Evolutionary conservation across 371 early-diverging fungal species (phyloP).

Genomic region (Umbelopsis sp.): DNA sequence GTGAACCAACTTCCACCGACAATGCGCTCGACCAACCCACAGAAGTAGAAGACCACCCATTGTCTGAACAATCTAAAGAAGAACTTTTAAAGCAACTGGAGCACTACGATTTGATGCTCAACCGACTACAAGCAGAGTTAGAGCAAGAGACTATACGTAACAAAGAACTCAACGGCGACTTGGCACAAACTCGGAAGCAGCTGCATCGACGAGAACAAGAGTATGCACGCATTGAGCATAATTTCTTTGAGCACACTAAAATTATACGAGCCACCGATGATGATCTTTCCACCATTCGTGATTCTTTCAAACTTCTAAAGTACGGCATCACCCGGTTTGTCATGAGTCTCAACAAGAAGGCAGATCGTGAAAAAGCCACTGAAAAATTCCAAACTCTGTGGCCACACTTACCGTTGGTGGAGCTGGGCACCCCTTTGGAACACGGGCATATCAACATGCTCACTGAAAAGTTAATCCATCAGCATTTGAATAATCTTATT

Average conservation of each 20-base stretch:
- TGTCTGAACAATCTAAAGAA: constrained; percentile 24
- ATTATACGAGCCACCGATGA: constrained; percentile 65
- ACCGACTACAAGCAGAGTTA: constrained; percentile 33
- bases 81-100: constrained; percentile 42
- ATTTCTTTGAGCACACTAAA: constrained; percentile 61
- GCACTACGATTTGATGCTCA: constrained; percentile 38
- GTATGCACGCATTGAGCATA: constrained; percentile 52
- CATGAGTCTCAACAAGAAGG: constrained; percentile 60
- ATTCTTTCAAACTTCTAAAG: constrained; percentile 59
- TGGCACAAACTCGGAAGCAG: constrained; percentile 39
- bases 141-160: constrained; percentile 37
- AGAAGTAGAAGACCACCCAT: not conserved
- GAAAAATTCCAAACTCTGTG: constrained; percentile 39
- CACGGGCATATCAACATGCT: constrained; percentile 54
- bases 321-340: constrained; percentile 58
- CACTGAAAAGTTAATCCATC: constrained; percentile 61
- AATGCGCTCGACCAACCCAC: not conserved
- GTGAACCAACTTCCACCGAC: not conserved
- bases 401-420: constrained; percentile 38
- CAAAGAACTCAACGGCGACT: constrained; percentile 34
- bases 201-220: constrained; percentile 47
- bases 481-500: constrained; percentile 48
- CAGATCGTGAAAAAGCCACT: constrained; percentile 50
- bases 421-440: constrained; percentile 44
- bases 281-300: constrained; percentile 64